These are phyloP conservation scores for Boechera divaricarpa DNA, from an alignment of 345 rosid species.

Conservation along the genomic window DNA sequence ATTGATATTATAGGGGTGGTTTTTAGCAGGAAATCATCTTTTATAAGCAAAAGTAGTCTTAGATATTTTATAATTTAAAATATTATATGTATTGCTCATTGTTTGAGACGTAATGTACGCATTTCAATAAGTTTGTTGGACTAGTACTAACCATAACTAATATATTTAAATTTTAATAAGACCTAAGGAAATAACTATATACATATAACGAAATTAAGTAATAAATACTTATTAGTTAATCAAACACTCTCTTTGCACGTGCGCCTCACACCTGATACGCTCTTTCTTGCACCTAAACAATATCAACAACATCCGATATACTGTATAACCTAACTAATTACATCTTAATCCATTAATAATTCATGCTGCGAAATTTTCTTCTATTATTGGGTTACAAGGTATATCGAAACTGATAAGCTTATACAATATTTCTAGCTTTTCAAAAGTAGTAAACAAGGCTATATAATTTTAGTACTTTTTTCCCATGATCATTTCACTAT, in stretches of 20 bases:
- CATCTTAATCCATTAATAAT: not conserved
- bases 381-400: not conserved
- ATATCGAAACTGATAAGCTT: not conserved
- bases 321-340: not conserved
- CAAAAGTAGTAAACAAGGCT: not conserved
- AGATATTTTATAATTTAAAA: not conserved
- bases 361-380: not conserved
- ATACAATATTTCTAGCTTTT: not conserved
- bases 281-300: conserved; percentile 42
- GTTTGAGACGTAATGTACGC: conserved; percentile 21
- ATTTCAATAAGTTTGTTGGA: conserved; percentile 23
- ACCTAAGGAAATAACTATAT: conserved; percentile 8
- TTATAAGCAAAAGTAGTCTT: not conserved
- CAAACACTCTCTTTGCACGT: conserved; percentile 54
- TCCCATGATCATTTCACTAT: not conserved
- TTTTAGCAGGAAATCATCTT: too few species aligned
- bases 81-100: conserved; percentile 7
- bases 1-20: too few species aligned
- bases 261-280: conserved; percentile 46
- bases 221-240: not conserved
- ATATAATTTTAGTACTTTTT: not conserved
- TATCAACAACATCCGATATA: conserved; percentile 39
- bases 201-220: not conserved
- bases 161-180: not conserved
- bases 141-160: conserved; percentile 24